Percentiles rank a stretch among this genome's conserved stretches.
These are phyloP conservation scores for Aureobasidium mangrovei DNA, from an alignment of 2,329 filamentous ascomycete genomes.

Conservation along the genomic window DNA sequence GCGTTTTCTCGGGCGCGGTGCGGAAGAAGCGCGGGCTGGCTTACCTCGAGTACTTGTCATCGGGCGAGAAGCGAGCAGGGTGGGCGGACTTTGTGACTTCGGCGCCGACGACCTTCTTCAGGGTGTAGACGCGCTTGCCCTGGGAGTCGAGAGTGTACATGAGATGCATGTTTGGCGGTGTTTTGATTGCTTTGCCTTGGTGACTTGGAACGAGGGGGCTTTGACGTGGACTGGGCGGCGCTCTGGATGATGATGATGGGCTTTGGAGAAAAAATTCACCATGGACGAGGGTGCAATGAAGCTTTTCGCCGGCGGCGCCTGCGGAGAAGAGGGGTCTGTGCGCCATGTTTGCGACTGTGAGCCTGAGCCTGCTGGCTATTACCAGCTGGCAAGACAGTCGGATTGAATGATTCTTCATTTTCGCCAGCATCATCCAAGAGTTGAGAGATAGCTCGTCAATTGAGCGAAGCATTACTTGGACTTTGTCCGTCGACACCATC, in stretches of 20 bases:
- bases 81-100: slow-evolving; percentile 93
- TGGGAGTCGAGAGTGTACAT: slow-evolving; percentile 77
- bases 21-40: slow-evolving; percentile 14
- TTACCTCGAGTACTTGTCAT: slow-evolving; percentile 90
- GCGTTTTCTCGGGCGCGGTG: background rate
- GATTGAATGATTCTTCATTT: too few relatives aligned
- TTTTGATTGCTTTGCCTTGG: background rate
- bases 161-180: slow-evolving; percentile 51
- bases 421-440: too few relatives aligned
- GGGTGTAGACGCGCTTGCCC: slow-evolving; percentile 87
- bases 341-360: too few relatives aligned
- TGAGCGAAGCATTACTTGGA: too few relatives aligned
- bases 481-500: too few relatives aligned
- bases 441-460: too few relatives aligned
- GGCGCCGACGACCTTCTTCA: slow-evolving; percentile 76
- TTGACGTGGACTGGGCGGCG: too few relatives aligned
- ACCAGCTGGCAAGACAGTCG: too few relatives aligned
- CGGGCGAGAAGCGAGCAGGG: slow-evolving; percentile 90
- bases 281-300: background rate
- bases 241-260: too few relatives aligned
- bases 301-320: background rate
- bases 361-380: too few relatives aligned
- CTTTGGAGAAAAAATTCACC: slow-evolving; percentile 1
- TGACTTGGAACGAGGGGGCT: background rate
- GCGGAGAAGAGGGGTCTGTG: too few relatives aligned